These are phyloP conservation scores for Lumnitzera littorea DNA, from an alignment of 345 rosid genomes.

Conservation along the genomic window DNA sequence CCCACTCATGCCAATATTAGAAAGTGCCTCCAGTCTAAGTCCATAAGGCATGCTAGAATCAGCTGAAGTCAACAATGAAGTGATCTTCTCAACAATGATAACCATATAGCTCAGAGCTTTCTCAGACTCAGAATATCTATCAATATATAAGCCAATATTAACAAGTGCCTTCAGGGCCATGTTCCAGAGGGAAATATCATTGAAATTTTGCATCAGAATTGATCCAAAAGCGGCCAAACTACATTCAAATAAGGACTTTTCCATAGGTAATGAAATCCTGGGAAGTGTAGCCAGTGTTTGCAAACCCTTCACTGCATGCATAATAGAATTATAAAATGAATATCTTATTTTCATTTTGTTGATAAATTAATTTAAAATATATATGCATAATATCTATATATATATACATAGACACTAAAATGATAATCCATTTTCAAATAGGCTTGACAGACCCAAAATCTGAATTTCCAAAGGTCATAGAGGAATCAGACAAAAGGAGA, in stretches of 20 bases:
- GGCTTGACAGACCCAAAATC: too few relatives aligned
- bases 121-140: slow-evolving; percentile 40
- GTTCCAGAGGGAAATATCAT: slow-evolving; percentile 47
- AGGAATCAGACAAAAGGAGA: too few relatives aligned
- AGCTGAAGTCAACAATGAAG: slow-evolving; percentile 37
- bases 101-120: slow-evolving; percentile 46
- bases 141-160: slow-evolving; percentile 58
- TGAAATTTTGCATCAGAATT: slow-evolving; percentile 34
- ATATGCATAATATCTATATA: not conserved
- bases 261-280: slow-evolving; percentile 39
- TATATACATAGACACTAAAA: too few relatives aligned
- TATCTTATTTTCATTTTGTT: not conserved
- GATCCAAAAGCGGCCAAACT: slow-evolving; percentile 53
- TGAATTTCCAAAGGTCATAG: too few relatives aligned
- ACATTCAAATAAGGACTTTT: slow-evolving; percentile 50
- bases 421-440: too few relatives aligned
- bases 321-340: slow-evolving; percentile 7
- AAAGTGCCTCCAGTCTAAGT: slow-evolving; percentile 53
- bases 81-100: slow-evolving; percentile 51
- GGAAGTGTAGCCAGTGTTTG: slow-evolving; percentile 56
- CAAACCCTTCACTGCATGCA: slow-evolving; percentile 74
- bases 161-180: slow-evolving; percentile 63
- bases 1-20: slow-evolving; percentile 53
- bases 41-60: slow-evolving; percentile 41
- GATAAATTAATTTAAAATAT: not conserved